phyloP scores from a whole-genome alignment of 1,139 yeast genomes.

The Wickerhamomyces sp. region DNA sequence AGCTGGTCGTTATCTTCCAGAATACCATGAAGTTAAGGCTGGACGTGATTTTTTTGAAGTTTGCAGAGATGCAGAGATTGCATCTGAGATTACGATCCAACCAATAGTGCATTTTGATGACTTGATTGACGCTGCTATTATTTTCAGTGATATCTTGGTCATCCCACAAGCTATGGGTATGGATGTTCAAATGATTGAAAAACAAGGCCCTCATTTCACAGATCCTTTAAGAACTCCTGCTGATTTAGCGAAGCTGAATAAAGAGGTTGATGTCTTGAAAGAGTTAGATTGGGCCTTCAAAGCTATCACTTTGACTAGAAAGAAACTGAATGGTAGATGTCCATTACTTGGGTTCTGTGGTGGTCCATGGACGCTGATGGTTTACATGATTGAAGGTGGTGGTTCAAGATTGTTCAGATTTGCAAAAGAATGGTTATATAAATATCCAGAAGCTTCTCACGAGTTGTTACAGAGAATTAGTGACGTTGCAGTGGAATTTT shows the following conservation, averaged over 20 bases:
- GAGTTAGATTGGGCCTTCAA: constrained; percentile 93
- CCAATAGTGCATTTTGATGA: constrained; percentile 91
- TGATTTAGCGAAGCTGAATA: constrained; percentile 57
- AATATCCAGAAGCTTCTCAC: constrained; percentile 70
- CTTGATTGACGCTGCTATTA: constrained; percentile 91
- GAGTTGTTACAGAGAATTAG: constrained; percentile 72
- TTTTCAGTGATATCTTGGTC: constrained; percentile 90
- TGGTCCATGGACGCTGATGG: constrained; percentile 96
- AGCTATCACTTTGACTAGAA: constrained; percentile 84
- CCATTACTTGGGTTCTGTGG: constrained; percentile 96
- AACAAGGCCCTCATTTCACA: constrained; percentile 91
- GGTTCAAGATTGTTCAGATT: constrained; percentile 88
- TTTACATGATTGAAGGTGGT: constrained; percentile 97
- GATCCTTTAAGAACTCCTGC: constrained; percentile 75
- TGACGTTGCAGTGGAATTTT: constrained; percentile 85
- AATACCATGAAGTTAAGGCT: constrained; percentile 86
- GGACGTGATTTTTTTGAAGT: constrained; percentile 88
- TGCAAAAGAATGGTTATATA: constrained; percentile 90
- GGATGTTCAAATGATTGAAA: constrained; percentile 90
- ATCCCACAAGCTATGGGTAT: constrained; percentile 99
- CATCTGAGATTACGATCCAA: constrained; percentile 91
- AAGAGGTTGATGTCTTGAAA: constrained; percentile 63
- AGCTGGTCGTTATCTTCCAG: constrained; percentile 65
- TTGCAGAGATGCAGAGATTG: constrained; percentile 90
- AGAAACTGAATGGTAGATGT: constrained; percentile 80